Evolutionary conservation across 2,329 filamentous ascomycete species (phyloP), one percentile per base, ranked within the genome.

Genomic region (Leptosphaerulina australis): DNA sequence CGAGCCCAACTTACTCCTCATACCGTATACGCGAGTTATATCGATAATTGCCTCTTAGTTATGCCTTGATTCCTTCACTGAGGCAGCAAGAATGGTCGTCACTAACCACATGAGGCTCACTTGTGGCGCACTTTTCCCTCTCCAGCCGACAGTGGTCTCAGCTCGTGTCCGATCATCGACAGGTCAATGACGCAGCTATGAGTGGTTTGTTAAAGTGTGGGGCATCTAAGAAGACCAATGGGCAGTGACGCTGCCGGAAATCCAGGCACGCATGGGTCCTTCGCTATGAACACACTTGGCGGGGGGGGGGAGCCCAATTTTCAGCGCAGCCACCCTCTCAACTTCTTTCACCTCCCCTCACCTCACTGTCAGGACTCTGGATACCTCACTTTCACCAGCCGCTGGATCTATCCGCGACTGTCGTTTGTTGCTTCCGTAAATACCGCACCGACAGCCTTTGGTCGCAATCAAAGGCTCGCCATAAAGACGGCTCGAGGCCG

Each of bases 401-500:
- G 46, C 50, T 40, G 48, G 44, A 37, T 21, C 25, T 12, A n/a
- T 39, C 48, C 48, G 41, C 43, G 48, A 43, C 43, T 54, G 40
- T 44, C 44, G 24, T 14, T 59, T 47, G 45, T 44, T 55, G 38
- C 50, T 51, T 9, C 53, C 22, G 3, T 18, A 44, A 53, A 53
- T 44, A 45, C 26, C 41, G 34, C 34, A 35, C 39, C 62, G 66
- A 66, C 67, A 52, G 68, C 69, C 71, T 73, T 73, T 73, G 71
- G 66, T 72, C 70, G 60, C 58, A 52, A 51, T 67, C 74, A 76
- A 78, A 76, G 75, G 74, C 73, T 54, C 58, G 55, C 24, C 48
- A 26, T 45, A 70, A 77, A 60, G 60, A 80, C 77, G 77, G 77
- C 76, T 58, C 66, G 48, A 68, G 71, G 73, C 75, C 71, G 41